Conservation (phyloP, 306 rosid species). For the Lablab purpureus region DNA sequence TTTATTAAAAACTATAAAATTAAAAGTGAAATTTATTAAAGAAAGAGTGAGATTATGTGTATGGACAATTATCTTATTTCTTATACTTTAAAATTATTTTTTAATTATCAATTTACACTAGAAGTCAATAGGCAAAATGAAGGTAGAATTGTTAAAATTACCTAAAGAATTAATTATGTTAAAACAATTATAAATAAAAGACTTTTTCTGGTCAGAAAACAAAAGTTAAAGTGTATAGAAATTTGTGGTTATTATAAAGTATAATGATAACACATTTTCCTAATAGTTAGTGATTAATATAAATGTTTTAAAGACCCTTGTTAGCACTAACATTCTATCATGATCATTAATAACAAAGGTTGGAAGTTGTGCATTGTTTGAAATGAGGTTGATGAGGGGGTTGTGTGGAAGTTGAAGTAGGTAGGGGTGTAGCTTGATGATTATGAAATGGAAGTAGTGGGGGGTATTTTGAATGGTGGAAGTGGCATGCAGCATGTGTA, state of each 20-base stretch:
- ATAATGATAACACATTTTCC: not conserved
- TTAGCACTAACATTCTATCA: not conserved
- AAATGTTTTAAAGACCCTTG: not conserved
- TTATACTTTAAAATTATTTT: too few species aligned
- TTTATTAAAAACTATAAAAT: too few species aligned
- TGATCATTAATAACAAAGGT: not conserved
- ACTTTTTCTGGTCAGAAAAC: not conserved
- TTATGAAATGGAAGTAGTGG: conserved; percentile 34
- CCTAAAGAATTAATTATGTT: too few species aligned
- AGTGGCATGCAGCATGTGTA: conserved; percentile 42
- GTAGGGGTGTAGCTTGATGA: conserved; percentile 42
- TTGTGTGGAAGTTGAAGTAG: conserved; percentile 29
- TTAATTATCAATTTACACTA: too few species aligned
- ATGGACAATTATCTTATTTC: too few species aligned
- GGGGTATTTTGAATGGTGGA: conserved; percentile 14
- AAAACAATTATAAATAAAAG: too few species aligned
- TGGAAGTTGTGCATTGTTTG: conserved; percentile 32
- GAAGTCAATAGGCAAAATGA: too few species aligned
- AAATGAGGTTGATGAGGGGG: conserved; percentile 7
- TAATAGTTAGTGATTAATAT: too few species aligned
- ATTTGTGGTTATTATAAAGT: not conserved
- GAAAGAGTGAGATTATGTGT: too few species aligned
- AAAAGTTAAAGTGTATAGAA: not conserved
- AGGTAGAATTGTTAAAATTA: too few species aligned
- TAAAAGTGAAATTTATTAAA: too few species aligned